Base-by-base conservation (phyloP, 495 filamentous ascomycete genomes). In the Friedmanniomyces endolithicus region DNA sequence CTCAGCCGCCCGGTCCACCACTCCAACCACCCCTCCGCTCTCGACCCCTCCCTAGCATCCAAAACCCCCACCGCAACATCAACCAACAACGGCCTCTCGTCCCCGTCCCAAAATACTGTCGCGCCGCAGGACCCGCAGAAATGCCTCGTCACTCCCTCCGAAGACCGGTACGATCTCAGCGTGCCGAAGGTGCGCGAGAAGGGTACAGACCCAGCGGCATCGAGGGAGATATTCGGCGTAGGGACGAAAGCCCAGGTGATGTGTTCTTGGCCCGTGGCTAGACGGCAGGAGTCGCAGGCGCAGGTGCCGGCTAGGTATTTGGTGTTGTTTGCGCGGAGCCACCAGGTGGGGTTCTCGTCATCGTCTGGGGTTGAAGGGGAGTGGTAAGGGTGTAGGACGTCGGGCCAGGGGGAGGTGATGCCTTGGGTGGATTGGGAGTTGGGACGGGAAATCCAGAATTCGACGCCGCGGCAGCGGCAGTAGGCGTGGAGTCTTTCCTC, bases 161-260 rank as follows among this genome's bases (percentile, higher is more conserved):
- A 78, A 58, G 78, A 82, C 7, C 68, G 62, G 64, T 83, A 82
- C 20, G 54, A 66, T 53, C 68, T 72, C 63, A 85, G 67, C 1
- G 70, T 75, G 3, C 78, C 74, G 53, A 78, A 82, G 23, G 72
- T 65, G 3, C 35, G 52, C 4, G 34, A 29, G 31, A 45, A 58
- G 0, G 58, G 45, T 20, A 23, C 19, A 0, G 29, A 27, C 31
- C 56, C 61, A 20, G 63, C 58, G 0, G 49, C 55, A 9, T 55
- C 43, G 27, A 81, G 70, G 49, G 70, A 67, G 56, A 87, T 79
- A 58, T 85, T 83, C 9, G 67, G 64, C 48, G 74, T 74, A 4
- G 83, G 83, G 16, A 86, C 66, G 56, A 86, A 87, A 0, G 79
- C 74, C 83, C 85, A 88, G 9, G 73, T 65, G 56, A 84, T 80